Conservation (phyloP, 495 filamentous ascomycete genomes). For the Glarea lozoyensis region DNA sequence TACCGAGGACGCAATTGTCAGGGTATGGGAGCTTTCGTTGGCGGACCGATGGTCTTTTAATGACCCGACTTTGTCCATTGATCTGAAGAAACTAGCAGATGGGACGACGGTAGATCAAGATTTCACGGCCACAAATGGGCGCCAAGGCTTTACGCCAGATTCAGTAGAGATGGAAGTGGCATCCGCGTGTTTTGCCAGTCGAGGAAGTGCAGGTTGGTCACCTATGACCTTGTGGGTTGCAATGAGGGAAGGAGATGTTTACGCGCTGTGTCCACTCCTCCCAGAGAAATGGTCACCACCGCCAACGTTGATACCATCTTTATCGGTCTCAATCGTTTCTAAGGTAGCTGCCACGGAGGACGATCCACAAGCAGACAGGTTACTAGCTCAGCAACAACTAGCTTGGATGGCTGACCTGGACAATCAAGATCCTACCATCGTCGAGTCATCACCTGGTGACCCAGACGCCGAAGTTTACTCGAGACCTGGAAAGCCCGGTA, state of each 20-base stretch:
- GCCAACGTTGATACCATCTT: conserved; percentile 61
- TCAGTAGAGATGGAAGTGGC: conserved; percentile 80
- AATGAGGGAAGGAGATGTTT: conserved; percentile 81
- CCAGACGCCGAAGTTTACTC: conserved; percentile 50
- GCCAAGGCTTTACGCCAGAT: conserved; percentile 77
- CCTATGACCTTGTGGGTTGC: conserved; percentile 88
- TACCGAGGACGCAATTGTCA: conserved; percentile 74
- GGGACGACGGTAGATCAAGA: conserved; percentile 69
- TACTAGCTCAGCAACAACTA: conserved; percentile 60
- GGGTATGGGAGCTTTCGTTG: conserved; percentile 77
- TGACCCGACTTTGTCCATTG: conserved; percentile 67
- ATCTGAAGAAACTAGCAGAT: conserved; percentile 73
- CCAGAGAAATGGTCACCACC: conserved; percentile 77
- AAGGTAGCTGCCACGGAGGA: conserved; percentile 54
- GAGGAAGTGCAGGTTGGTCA: conserved; percentile 73
- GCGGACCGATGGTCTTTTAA: conserved; percentile 78
- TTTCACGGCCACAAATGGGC: conserved; percentile 60
- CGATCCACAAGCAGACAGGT: conserved; percentile 47
- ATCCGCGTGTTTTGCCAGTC: conserved; percentile 72
- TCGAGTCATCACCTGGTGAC: conserved; percentile 31
- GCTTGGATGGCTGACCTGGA: conserved; percentile 80
- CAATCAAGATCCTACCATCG: conserved; percentile 55
- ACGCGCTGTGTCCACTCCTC: conserved; percentile 81
- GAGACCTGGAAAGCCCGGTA: conserved; percentile 60
- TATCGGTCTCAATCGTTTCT: conserved; percentile 64